Evolutionary conservation across 768 basidiomycete genomes (phyloP).

Genomic region (Mycena latifolia): DNA sequence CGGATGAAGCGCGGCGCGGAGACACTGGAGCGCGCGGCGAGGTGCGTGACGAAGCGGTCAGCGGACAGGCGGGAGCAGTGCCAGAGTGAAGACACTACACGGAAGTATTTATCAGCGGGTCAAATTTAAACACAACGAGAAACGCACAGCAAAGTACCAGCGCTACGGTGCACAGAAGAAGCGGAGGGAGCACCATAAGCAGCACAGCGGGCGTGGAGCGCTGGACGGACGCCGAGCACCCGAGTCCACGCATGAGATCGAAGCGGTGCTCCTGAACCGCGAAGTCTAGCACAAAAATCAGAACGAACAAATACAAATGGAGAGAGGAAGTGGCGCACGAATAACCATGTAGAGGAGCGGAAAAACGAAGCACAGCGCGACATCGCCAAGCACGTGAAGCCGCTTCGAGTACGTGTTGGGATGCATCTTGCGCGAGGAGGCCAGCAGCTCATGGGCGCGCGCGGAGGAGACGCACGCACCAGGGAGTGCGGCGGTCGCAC

Average conservation of each 20-base stretch:
- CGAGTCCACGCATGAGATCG: slow-evolving; percentile 19
- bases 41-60: slow-evolving; percentile 12
- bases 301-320: neutral
- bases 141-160: slow-evolving; percentile 25
- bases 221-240: slow-evolving; percentile 27
- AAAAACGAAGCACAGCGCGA: slow-evolving; percentile 25
- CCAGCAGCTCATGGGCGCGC: slow-evolving; percentile 23
- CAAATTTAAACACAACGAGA: neutral
- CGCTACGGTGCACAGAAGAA: slow-evolving; percentile 18
- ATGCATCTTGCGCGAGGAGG: slow-evolving; percentile 27
- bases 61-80: slow-evolving; percentile 13
- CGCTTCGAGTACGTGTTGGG: slow-evolving; percentile 32
- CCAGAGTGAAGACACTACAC: slow-evolving; percentile 5
- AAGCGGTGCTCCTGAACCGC: slow-evolving; percentile 32
- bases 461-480: slow-evolving; percentile 29
- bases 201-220: slow-evolving; percentile 24
- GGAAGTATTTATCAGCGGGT: neutral
- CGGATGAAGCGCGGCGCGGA: slow-evolving; percentile 20
- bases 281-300: slow-evolving; percentile 8
- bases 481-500: slow-evolving; percentile 17
- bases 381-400: slow-evolving; percentile 24
- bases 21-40: slow-evolving; percentile 24
- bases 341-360: slow-evolving; percentile 32
- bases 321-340: slow-evolving; percentile 3
- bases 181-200: slow-evolving; percentile 21